Conservation (phyloP, 140 eudicot species). For the Flaveria floridana region DNA sequence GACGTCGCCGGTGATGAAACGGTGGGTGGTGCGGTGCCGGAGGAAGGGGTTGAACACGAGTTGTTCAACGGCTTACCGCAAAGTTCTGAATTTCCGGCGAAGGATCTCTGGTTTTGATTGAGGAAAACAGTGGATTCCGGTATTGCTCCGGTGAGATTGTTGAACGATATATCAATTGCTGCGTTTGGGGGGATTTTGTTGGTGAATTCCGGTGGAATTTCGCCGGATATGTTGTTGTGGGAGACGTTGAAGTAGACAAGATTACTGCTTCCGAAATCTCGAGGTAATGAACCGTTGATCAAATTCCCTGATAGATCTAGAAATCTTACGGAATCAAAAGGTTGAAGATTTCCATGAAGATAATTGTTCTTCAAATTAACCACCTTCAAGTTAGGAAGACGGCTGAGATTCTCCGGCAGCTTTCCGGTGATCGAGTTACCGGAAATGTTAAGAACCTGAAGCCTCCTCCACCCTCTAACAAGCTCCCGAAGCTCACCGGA, state of each 20-base stretch:
- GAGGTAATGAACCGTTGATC: constrained; percentile 66
- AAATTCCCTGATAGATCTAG: constrained; percentile 81
- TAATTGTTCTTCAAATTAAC: constrained; percentile 58
- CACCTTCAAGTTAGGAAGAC: constrained; percentile 43
- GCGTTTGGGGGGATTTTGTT: constrained; percentile 53
- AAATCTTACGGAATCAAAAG: constrained; percentile 40
- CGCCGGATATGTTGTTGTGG: constrained; percentile 64
- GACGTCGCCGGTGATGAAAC: constrained; percentile 51
- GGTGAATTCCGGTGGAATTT: constrained; percentile 60
- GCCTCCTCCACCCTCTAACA: constrained; percentile 37
- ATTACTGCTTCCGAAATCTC: constrained; percentile 51
- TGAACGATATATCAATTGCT: constrained; percentile 75
- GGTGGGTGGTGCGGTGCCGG: constrained; percentile 43
- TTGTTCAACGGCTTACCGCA: constrained; percentile 69
- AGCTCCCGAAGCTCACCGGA: constrained; percentile 67
- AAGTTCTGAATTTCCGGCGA: constrained; percentile 59
- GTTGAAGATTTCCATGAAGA: constrained; percentile 56
- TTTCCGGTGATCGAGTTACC: constrained; percentile 59
- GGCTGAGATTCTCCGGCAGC: constrained; percentile 48
- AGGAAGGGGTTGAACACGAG: constrained; percentile 60
- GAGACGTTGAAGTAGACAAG: constrained; percentile 63
- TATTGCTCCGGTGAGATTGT: constrained; percentile 67
- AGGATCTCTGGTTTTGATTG: constrained; percentile 50
- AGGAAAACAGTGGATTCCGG: constrained; percentile 59
- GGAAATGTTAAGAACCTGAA: constrained; percentile 56